These are phyloP conservation scores for Raffaelea albimanens DNA, from an alignment of 2,329 filamentous ascomycete genomes.

Conservation along the genomic window DNA sequence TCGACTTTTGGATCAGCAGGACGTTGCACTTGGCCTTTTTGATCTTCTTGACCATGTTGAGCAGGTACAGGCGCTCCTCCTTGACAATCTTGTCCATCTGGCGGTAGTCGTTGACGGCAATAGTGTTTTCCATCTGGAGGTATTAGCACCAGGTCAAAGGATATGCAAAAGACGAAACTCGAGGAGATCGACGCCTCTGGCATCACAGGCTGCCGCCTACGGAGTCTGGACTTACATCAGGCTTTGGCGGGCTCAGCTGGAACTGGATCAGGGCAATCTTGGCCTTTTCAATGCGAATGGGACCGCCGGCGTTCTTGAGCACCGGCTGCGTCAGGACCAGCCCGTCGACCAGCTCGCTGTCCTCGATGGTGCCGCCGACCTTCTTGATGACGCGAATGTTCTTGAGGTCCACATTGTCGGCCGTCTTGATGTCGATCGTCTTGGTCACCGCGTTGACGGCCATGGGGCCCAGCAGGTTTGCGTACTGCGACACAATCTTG, in stretches of 20 bases:
- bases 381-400: constrained; percentile 98
- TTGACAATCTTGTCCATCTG: constrained; percentile 99
- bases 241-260: constrained; percentile 95
- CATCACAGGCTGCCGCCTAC: not conserved
- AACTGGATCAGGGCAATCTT: constrained; percentile 96
- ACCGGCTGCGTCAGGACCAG: constrained; percentile 87
- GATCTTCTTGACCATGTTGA: constrained; percentile 99
- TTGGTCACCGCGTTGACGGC: constrained; percentile 94
- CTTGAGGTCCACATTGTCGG: constrained; percentile 91
- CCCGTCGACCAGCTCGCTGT: constrained; percentile 94
- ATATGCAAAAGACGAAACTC: not conserved
- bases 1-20: constrained; percentile 95
- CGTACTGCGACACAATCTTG: constrained; percentile 97
- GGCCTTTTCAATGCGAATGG: constrained; percentile 91
- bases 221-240: constrained; percentile 53
- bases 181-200: too few relatives aligned
- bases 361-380: constrained; percentile 94
- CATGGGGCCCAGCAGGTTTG: constrained; percentile 91
- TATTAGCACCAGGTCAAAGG: not conserved
- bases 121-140: constrained; percentile 91
- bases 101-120: constrained; percentile 97
- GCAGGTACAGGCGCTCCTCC: constrained; percentile 93
- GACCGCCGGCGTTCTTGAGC: constrained; percentile 86
- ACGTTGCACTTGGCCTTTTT: constrained; percentile 99
- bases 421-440: constrained; percentile 90